Percentiles rank a stretch among this genome's conserved stretches.
These are phyloP conservation scores for Stephania cephalantha DNA, from an alignment of 164 flowering plant genomes.

Conservation along the genomic window DNA sequence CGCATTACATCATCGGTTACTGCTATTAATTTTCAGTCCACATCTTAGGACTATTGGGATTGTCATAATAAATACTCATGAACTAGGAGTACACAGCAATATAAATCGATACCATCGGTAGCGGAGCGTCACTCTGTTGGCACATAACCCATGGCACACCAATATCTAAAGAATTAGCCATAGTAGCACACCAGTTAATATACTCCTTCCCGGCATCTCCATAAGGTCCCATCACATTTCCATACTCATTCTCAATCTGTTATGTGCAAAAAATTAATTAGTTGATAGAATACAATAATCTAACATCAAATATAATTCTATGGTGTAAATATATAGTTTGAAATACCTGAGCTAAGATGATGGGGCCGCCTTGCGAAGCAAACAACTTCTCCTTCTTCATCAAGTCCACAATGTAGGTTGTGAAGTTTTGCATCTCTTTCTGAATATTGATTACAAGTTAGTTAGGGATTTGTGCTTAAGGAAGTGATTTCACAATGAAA, in stretches of 20 bases:
- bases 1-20: neutral
- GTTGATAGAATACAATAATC: neutral
- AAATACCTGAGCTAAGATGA: conserved; percentile 30
- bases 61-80: neutral
- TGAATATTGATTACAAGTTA: neutral
- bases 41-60: too few species aligned
- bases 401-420: conserved; percentile 29
- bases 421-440: conserved; percentile 27
- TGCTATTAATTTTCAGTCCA: neutral
- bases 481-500: neutral
- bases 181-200: neutral
- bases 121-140: conserved; percentile 1
- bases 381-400: conserved; percentile 24
- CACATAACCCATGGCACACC: conserved; percentile 9
- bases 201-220: neutral
- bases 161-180: neutral
- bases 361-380: conserved; percentile 41
- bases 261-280: neutral
- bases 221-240: neutral
- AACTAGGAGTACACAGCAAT: too few species aligned
- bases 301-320: neutral
- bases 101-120: neutral
- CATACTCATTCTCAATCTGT: conserved; percentile 1
- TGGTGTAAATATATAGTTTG: neutral
- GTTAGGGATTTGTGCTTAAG: neutral